A percentile compares a stretch with the other conserved stretches of the same genome.
Evolutionary conservation across 2,329 filamentous ascomycete species (phyloP).

Genomic region (Pseudopyricularia cyperi): DNA sequence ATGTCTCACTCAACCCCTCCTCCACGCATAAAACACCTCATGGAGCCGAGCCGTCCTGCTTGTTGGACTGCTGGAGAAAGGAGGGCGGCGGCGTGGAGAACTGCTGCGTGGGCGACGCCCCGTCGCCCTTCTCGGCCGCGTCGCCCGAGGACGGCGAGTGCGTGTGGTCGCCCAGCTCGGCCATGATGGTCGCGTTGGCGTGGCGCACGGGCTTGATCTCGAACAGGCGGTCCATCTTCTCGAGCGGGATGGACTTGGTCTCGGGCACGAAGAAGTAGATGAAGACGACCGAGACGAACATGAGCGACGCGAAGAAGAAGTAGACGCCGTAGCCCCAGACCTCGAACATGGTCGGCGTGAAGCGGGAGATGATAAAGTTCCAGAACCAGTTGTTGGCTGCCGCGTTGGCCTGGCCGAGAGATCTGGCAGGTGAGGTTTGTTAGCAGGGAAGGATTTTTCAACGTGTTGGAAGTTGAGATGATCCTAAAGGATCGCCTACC

Average conservation of each 20-base stretch:
- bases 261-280: constrained; percentile 52
- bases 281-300: constrained; percentile 43
- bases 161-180: constrained; percentile 17
- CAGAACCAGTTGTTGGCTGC: constrained; percentile 61
- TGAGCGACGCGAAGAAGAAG: constrained; percentile 54
- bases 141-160: neutral
- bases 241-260: constrained; percentile 52
- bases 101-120: neutral
- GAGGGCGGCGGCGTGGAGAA: neutral
- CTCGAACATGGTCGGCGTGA: constrained; percentile 51
- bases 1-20: no score
- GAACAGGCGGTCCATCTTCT: constrained; percentile 53
- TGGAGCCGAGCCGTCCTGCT: no score
- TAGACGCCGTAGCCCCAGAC: constrained; percentile 45
- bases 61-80: neutral
- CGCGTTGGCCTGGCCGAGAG: constrained; percentile 59
- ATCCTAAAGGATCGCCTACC: constrained; percentile 56
- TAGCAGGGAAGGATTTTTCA: neutral
- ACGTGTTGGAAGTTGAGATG: constrained; percentile 35
- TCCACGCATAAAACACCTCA: no score
- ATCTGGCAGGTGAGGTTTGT: constrained; percentile 19
- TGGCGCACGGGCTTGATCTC: constrained; percentile 28
- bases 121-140: neutral
- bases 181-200: constrained; percentile 30
- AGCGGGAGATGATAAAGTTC: constrained; percentile 57